Evolutionary conservation across 139 green algal species (phyloP).

Genomic region (Haematococcus lacustris): DNA sequence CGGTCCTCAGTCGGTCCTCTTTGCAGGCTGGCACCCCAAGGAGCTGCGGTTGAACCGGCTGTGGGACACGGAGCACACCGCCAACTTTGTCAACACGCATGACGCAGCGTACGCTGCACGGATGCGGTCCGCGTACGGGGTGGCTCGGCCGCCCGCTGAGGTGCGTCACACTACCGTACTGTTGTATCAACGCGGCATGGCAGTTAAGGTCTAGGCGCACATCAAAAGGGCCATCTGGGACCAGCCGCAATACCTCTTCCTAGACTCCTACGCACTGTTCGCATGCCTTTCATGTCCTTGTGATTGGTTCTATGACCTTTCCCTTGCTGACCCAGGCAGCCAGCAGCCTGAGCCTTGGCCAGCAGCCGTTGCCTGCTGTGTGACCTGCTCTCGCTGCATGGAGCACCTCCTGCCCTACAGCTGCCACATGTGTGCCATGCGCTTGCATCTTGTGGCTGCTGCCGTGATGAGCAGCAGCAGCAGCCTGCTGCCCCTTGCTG

Average conservation of each 20-base stretch:
- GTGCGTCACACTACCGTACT: not conserved
- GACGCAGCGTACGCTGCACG: not conserved
- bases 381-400: too few species aligned
- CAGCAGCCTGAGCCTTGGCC: too few species aligned
- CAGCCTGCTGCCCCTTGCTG: not conserved
- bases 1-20: not conserved
- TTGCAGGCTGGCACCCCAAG: conserved; percentile 9
- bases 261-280: too few species aligned
- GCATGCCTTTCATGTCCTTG: too few species aligned
- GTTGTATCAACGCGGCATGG: not conserved
- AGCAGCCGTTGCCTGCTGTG: too few species aligned
- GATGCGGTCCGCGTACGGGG: not conserved
- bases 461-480: not conserved
- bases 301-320: too few species aligned
- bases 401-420: too few species aligned
- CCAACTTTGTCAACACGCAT: not conserved
- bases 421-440: too few species aligned
- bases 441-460: too few species aligned
- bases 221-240: too few species aligned
- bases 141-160: not conserved
- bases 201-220: not conserved
- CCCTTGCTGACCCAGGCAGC: too few species aligned
- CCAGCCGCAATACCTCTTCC: too few species aligned
- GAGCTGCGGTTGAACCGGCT: conserved; percentile 13
- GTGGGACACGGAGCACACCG: conserved; percentile 10